Conservation (phyloP, 805 yeast genomes). For the Yarrowia alimentaria region DNA sequence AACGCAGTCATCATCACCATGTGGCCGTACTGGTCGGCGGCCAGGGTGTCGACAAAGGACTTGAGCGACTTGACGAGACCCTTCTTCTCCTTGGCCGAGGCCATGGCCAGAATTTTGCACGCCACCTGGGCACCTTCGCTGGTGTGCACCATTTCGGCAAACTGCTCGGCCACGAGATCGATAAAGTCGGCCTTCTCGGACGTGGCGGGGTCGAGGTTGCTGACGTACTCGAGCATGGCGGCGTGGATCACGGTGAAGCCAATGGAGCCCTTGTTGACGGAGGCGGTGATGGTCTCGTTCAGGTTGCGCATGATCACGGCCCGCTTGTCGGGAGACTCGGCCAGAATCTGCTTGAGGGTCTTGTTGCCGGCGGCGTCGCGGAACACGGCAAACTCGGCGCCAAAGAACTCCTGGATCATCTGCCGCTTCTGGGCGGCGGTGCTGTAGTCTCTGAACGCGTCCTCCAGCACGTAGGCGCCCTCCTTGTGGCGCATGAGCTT, state of each 20-base stretch:
- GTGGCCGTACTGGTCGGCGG: constrained; percentile 84
- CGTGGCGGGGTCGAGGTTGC: constrained; percentile 58
- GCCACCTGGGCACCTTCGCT: constrained; percentile 94
- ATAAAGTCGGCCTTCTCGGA: constrained; percentile 72
- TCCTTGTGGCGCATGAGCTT: constrained; percentile 95
- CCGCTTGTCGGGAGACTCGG: constrained; percentile 73
- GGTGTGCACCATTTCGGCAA: constrained; percentile 94
- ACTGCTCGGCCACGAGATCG: constrained; percentile 78
- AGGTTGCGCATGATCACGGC: constrained; percentile 71
- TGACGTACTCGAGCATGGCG: constrained; percentile 85
- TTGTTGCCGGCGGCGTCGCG: constrained; percentile 66
- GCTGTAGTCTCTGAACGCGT: constrained; percentile 80
- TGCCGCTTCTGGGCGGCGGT: constrained; percentile 80
- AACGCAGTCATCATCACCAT: constrained; percentile 72
- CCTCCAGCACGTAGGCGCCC: constrained; percentile 97
- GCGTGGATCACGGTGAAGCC: constrained; percentile 96
- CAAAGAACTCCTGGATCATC: constrained; percentile 96
- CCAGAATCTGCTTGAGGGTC: constrained; percentile 62
- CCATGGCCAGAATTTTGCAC: constrained; percentile 69
- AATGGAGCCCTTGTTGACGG: constrained; percentile 92
- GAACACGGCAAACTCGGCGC: constrained; percentile 90
- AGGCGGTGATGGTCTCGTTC: constrained; percentile 78
- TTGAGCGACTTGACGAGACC: constrained; percentile 67
- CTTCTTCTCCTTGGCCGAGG: constrained; percentile 92
- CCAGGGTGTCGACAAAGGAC: constrained; percentile 70